Conservation (phyloP, 164 flowering plant genomes). For the Magnolia kwangsiensis region DNA sequence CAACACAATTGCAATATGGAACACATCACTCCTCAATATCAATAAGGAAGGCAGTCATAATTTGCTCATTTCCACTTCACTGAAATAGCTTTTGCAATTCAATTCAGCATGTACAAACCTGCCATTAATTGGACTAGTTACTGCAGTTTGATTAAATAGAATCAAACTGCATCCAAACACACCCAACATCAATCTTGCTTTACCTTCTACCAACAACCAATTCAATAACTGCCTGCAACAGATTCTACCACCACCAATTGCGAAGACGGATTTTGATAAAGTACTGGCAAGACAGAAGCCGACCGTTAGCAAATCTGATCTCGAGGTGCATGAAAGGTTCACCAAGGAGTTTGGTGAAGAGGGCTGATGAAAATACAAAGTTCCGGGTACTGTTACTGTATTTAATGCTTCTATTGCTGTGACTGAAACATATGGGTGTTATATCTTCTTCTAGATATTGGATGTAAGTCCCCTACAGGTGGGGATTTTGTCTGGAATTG, state of each 20-base stretch:
- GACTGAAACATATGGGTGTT: neutral
- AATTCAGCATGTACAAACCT: no score
- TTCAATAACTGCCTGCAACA: conserved; percentile 15
- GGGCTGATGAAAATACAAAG: conserved; percentile 42
- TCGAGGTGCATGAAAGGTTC: conserved; percentile 92
- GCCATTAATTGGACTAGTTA: neutral
- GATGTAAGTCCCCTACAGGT: neutral
- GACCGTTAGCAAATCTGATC: conserved; percentile 90
- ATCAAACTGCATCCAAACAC: neutral
- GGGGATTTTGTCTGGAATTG: neutral
- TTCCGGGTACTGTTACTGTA: neutral
- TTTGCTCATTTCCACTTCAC: no score
- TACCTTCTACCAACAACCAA: neutral
- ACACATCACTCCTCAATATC: no score
- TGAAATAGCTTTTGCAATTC: no score
- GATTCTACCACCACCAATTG: conserved; percentile 92
- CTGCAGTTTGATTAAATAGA: neutral
- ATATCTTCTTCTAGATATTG: neutral
- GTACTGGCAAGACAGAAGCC: conserved; percentile 95
- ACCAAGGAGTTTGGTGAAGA: conserved; percentile 97
- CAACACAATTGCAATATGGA: no score
- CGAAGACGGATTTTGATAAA: conserved; percentile 82
- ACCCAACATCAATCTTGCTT: neutral
- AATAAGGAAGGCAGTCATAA: no score
- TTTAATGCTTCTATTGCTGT: neutral